Evolutionary conservation across 1,284 basidiomycete genomes (phyloP).

Genomic region (Ganoderma multipileum): DNA sequence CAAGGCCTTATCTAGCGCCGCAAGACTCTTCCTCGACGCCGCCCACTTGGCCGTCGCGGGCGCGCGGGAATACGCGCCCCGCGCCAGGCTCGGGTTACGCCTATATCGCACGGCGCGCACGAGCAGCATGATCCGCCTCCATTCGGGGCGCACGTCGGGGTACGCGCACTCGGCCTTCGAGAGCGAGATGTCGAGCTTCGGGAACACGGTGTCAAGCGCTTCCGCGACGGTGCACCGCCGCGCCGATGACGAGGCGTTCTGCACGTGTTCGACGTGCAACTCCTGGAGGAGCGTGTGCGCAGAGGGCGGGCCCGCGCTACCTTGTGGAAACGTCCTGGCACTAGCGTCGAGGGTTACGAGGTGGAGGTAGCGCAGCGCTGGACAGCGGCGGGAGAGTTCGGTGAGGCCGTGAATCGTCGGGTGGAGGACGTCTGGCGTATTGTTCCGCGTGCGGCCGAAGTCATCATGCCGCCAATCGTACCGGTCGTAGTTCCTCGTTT

Average conservation of each 20-base stretch:
- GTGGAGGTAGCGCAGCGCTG: neutral
- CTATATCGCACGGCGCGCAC: neutral
- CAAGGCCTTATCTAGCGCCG: neutral
- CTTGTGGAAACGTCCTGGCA: neutral
- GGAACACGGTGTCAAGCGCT: neutral
- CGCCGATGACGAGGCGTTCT: neutral
- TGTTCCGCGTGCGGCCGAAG: no score
- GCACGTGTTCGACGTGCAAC: neutral
- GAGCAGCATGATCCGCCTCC: neutral
- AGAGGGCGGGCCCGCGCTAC: neutral
- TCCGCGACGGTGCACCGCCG: neutral
- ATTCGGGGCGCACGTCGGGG: neutral
- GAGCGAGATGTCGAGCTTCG: neutral
- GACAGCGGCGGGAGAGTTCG: neutral
- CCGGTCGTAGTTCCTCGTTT: neutral
- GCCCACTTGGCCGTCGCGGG: neutral
- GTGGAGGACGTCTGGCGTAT: neutral
- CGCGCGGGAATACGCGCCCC: neutral
- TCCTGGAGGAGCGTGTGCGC: neutral
- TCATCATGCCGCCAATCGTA: neutral
- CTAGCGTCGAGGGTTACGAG: neutral
- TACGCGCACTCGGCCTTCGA: neutral
- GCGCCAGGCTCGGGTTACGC: neutral
- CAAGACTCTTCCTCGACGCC: neutral
- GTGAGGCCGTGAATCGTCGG: neutral